Evolutionary conservation across 768 basidiomycete species (phyloP).

Genomic region (Dendrothele bispora): DNA sequence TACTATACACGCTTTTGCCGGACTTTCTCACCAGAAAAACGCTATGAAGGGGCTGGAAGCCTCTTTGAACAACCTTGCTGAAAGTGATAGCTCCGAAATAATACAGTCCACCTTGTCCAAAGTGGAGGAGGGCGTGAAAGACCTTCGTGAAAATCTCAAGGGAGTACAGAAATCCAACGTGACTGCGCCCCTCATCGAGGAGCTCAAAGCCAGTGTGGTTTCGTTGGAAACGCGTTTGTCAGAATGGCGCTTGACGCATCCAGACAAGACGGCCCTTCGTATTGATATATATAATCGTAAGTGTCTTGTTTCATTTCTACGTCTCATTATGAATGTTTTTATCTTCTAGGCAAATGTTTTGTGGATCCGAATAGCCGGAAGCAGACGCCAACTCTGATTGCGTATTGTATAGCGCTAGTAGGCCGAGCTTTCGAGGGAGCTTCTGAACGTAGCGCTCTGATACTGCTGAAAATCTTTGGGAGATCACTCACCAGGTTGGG

Average conservation of each 20-base stretch:
- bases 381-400: not conserved
- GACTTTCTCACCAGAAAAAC: too few relatives aligned
- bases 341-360: not conserved
- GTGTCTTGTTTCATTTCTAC: not conserved
- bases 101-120: conserved; percentile 1
- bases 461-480: conserved; percentile 1
- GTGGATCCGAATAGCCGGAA: not conserved
- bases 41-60: too few relatives aligned
- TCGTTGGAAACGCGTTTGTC: not conserved
- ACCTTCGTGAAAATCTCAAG: too few relatives aligned
- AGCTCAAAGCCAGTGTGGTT: not conserved
- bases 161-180: too few relatives aligned
- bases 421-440: not conserved
- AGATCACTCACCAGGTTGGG: not conserved
- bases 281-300: conserved; percentile 2
- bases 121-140: too few relatives aligned
- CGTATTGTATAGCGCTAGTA: conserved; percentile 2
- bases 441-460: not conserved
- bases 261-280: not conserved
- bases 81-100: too few relatives aligned
- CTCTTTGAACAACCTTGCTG: too few relatives aligned
- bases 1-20: too few relatives aligned
- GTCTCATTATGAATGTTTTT: not conserved
- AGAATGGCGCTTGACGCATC: not conserved
- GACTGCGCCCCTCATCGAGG: not conserved